Percentiles rank a stretch among this genome's conserved stretches.
These are phyloP conservation scores for Cutaneotrichosporon spelunceum DNA, from an alignment of 1,284 basidiomycete genomes.

Conservation along the genomic window DNA sequence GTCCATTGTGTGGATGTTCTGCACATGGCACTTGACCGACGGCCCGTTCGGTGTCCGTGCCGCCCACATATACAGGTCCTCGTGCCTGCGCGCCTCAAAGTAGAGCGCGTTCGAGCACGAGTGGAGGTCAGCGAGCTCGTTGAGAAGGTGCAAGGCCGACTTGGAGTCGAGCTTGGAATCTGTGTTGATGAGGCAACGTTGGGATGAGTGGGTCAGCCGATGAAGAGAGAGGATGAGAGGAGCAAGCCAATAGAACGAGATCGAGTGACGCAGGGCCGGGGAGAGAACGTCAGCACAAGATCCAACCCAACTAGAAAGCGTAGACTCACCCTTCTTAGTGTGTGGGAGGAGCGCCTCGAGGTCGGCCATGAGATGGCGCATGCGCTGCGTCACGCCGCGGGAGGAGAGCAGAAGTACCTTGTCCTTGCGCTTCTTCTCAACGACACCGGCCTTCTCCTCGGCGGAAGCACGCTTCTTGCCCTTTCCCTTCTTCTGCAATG, in stretches of 20 bases:
- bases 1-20: slow-evolving; percentile 99
- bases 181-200: slow-evolving; percentile 43
- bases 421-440: slow-evolving; percentile 55
- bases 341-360: slow-evolving; percentile 87
- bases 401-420: slow-evolving; percentile 86
- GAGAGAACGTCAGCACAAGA: slow-evolving; percentile 5
- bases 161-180: slow-evolving; percentile 97
- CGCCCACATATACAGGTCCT: slow-evolving; percentile 96
- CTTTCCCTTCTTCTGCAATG: slow-evolving; percentile 23
- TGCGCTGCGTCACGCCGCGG: slow-evolving; percentile 89
- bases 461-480: slow-evolving; percentile 26
- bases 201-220: background rate
- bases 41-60: slow-evolving; percentile 97
- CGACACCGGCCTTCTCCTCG: slow-evolving; percentile 11
- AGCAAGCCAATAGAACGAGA: background rate
- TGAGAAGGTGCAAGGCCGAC: slow-evolving; percentile 87
- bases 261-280: background rate
- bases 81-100: slow-evolving; percentile 92
- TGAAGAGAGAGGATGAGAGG: background rate
- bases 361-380: slow-evolving; percentile 97
- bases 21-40: slow-evolving; percentile 93
- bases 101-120: slow-evolving; percentile 98
- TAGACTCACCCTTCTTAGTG: slow-evolving; percentile 81
- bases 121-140: slow-evolving; percentile 94
- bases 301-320: background rate